Evolutionary conservation across 345 rosid species (phyloP).

Genomic region (Dipteronia sinensis): DNA sequence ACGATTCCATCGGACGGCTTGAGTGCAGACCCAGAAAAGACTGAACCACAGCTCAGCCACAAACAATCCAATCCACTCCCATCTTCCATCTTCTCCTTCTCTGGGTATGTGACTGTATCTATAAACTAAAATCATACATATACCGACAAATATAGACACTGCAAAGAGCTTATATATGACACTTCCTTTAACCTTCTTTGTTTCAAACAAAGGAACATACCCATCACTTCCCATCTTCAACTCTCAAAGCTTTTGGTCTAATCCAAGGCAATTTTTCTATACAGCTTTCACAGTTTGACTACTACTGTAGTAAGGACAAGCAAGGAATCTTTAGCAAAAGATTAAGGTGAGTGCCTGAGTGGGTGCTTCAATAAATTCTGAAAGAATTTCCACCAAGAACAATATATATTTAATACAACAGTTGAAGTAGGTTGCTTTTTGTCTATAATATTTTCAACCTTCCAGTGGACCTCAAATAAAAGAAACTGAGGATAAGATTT

Average conservation of each 20-base stretch:
- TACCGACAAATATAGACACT: constrained; percentile 30
- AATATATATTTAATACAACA: too few species aligned
- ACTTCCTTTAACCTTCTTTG: constrained; percentile 31
- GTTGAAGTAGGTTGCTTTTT: too few species aligned
- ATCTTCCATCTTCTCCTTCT: constrained; percentile 27
- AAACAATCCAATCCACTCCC: constrained; percentile 54
- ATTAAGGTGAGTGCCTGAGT: too few species aligned
- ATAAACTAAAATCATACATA: constrained; percentile 34
- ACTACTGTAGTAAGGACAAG: too few species aligned
- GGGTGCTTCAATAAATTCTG: too few species aligned
- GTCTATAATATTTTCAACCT: too few species aligned
- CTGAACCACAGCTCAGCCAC: constrained; percentile 54
- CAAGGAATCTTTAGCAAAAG: too few species aligned
- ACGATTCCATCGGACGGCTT: constrained; percentile 48
- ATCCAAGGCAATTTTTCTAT: too few species aligned
- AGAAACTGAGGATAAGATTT: too few species aligned
- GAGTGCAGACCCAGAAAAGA: constrained; percentile 48
- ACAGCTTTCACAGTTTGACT: too few species aligned
- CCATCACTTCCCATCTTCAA: constrained; percentile 21
- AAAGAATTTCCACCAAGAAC: too few species aligned
- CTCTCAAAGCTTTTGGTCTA: neutral
- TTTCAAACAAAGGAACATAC: constrained; percentile 38
- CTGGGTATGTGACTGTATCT: constrained; percentile 35
- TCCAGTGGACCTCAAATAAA: too few species aligned
- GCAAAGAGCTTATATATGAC: constrained; percentile 31